Percentiles rank a stretch among this genome's conserved stretches.
These are phyloP conservation scores for Stylosanthes scabra DNA, from an alignment of 331 rosid genomes.

Conservation along the genomic window DNA sequence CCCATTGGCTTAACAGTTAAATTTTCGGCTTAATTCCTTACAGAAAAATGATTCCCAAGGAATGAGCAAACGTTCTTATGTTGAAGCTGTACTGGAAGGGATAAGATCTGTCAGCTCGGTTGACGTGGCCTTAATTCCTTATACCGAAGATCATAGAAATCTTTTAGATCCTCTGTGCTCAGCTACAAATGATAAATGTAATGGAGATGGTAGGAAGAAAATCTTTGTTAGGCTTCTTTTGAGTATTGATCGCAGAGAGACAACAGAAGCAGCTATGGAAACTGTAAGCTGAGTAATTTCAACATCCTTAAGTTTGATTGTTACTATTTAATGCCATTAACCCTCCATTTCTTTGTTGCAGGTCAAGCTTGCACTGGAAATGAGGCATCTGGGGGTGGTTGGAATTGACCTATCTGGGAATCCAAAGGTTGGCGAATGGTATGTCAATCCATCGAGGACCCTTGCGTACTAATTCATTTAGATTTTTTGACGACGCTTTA, in stretches of 20 bases:
- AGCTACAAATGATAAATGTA: slow-evolving; percentile 27
- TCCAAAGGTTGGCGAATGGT: slow-evolving; percentile 90
- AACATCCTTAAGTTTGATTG: slow-evolving; percentile 12
- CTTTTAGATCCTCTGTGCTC: slow-evolving; percentile 19
- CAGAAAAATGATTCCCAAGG: slow-evolving; percentile 74
- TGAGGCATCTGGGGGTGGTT: slow-evolving; percentile 72
- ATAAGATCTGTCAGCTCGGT: slow-evolving; percentile 57
- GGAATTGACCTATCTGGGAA: slow-evolving; percentile 93
- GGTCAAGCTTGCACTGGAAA: slow-evolving; percentile 87
- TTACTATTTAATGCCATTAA: slow-evolving; percentile 20
- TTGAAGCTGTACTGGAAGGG: slow-evolving; percentile 87
- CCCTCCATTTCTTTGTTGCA: slow-evolving; percentile 38
- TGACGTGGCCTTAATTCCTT: slow-evolving; percentile 63
- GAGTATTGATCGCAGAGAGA: slow-evolving; percentile 88
- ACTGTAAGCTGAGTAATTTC: slow-evolving; percentile 60
- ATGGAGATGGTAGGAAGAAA: slow-evolving; percentile 53
- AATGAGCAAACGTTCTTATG: slow-evolving; percentile 79
- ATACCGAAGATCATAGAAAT: slow-evolving; percentile 36
- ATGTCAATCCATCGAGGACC: slow-evolving; percentile 26
- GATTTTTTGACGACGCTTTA: not conserved
- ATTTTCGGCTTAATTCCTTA: slow-evolving; percentile 27
- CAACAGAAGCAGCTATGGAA: slow-evolving; percentile 83
- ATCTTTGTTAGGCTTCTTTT: slow-evolving; percentile 73
- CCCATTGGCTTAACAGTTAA: slow-evolving; percentile 25
- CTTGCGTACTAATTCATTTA: not conserved